Evolutionary conservation across 1,139 yeast genomes (phyloP), one percentile per base, ranked within the genome.

Genomic region (Protomyces lactucae-debilis): DNA sequence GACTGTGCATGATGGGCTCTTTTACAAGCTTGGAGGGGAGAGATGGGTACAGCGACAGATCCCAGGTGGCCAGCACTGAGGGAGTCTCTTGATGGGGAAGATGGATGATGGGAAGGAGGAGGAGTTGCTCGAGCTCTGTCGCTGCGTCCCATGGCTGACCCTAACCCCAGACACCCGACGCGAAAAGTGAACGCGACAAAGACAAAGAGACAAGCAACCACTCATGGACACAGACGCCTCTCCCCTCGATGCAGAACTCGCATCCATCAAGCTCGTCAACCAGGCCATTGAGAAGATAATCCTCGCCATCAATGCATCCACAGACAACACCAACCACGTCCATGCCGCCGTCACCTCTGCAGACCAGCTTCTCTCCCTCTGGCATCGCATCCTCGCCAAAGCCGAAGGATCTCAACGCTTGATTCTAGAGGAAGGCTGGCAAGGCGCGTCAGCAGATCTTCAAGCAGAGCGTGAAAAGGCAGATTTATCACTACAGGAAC

Each of bases 301-400:
- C 28, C 16, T 43, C 4, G 53, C 64, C 6, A 39, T 60, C 16
- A 55, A 36, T n/a, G 18, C 59, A 18, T 52, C 59, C 36, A 35
- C 53, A 8, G 12, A 18, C 54, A 60, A 60, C 35, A 23, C 52
- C 14, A 48, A 32, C 36, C 48, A 60, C 23, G 59, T 54, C 37
- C 32, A 54, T 25, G 18, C 18, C 10, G 45, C 64, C 9, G 64
- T 60, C 37, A 36, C 37, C 28, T 53, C 39, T 23, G 59, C 64
- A 8, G 59, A 60, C 39, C 55, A 46, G 28, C 59, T 60, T 16
- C 59, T 60, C 16, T 52, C 45, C 25, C 51, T 60, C 18, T 60
- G 64, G 64, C 54, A 43, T 2, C 64, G 64, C 32, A 59, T 60
- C 14, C 64, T 60, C 32, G 59, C 64, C 10, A 57, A 56, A n/a